Evolutionary conservation across 2,329 filamentous ascomycete species (phyloP).

Genomic region (Colletotrichum destructivum): DNA sequence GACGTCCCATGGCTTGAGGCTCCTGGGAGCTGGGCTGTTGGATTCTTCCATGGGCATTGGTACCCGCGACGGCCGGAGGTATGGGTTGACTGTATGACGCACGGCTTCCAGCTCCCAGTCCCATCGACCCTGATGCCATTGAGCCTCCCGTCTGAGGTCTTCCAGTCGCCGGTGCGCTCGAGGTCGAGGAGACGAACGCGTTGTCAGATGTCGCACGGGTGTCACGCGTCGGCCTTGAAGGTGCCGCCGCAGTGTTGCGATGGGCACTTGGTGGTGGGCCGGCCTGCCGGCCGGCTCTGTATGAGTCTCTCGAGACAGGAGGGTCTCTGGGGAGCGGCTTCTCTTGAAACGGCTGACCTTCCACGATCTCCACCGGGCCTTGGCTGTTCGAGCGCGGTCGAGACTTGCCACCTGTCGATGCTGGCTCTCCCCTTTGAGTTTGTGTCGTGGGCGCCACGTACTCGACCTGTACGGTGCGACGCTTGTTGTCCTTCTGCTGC

Average conservation of each 20-base stretch:
- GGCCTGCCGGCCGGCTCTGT: conserved; percentile 54
- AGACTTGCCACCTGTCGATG: conserved; percentile 47
- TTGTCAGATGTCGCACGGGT: conserved; percentile 70
- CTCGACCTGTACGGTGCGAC: conserved; percentile 96
- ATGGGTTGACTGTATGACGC: conserved; percentile 90
- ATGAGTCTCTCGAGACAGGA: conserved; percentile 61
- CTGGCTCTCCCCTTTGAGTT: conserved; percentile 77
- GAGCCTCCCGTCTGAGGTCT: conserved; percentile 88
- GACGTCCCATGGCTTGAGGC: conserved; percentile 75
- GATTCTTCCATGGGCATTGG: conserved; percentile 90
- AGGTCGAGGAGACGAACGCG: conserved; percentile 65
- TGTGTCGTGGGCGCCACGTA: conserved; percentile 94
- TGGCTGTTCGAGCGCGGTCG: conserved; percentile 67
- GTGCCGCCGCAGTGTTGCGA: conserved; percentile 53
- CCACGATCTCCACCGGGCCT: conserved; percentile 63
- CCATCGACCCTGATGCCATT: conserved; percentile 80
- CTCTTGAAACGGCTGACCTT: conserved; percentile 56
- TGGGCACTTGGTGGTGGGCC: conserved; percentile 66
- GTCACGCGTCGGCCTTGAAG: conserved; percentile 64
- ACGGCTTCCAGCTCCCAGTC: conserved; percentile 64
- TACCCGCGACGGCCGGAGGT: conserved; percentile 88
- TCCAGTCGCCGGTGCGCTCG: conserved; percentile 60
- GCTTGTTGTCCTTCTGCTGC: conserved; percentile 87
- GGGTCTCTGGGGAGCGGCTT: conserved; percentile 75
- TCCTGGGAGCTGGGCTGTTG: conserved; percentile 88